Evolutionary conservation across 2,329 filamentous ascomycete genomes (phyloP), one percentile per base, ranked within the genome.

Genomic region (Metarhizium sp.): DNA sequence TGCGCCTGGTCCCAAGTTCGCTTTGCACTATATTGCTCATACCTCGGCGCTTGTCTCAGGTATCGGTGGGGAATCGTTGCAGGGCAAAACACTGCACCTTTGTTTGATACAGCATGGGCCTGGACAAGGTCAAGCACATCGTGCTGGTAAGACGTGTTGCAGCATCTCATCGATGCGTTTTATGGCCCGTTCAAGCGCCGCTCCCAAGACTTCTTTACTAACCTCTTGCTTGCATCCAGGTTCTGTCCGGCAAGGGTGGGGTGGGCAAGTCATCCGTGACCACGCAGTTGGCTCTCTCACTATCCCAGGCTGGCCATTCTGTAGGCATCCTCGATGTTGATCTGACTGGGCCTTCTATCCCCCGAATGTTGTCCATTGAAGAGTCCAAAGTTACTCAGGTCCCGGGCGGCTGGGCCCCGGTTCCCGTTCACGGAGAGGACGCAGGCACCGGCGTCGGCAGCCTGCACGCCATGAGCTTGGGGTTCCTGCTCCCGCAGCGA

Each of bases 191-290:
- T 36, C 34, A 2, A 10, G 34, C 13, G 38, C 54, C 50, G 56
- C 47, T 50, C 40, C 11, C 40, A 14, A 46, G 34, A 25, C 34
- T 36, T 49, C 48, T 1, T 11, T 51, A 18, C 55, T 67, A 54
- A 67, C 62, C 46, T 54, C 38, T 43, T 43, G 43, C 51, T 34
- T 18, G 8, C 4, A 13, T 52, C 11, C 46, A 84, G 80, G 80
- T 92, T 59, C 86, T 99, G 50, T 97, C 94, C 13, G 94, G 94
- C 64, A 99, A 99, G 80, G 94, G 94, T 66, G 94, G 94, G 63
- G 94, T 99, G 20, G 94, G 94, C 57, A 99, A 99, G 77, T 97
- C 92, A 47, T 96, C 91, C 53, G 86, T 96, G n/a, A 97, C 94
- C 0, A 95, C 92, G 1, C 94, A 99, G 70, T 85, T 99, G 16